These are phyloP conservation scores for Rhodamnia rubescens DNA, from an alignment of 345 rosid species.

Conservation along the genomic window DNA sequence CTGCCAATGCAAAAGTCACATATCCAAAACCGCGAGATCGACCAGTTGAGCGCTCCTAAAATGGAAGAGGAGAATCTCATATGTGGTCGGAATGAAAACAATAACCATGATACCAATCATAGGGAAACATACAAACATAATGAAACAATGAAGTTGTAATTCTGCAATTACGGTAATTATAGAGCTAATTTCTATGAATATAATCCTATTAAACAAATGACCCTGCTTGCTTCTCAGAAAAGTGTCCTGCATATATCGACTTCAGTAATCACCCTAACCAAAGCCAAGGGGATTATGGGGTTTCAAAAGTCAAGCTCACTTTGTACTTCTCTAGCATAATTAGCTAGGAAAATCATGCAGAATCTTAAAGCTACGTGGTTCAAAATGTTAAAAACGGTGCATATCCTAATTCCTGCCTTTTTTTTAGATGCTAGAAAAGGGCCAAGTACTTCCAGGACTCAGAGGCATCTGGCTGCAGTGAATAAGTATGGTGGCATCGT, in stretches of 20 bases:
- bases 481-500: not conserved
- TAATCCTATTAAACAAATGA: not conserved
- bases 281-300: not conserved
- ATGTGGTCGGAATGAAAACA: not conserved
- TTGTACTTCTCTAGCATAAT: not conserved
- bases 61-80: not conserved
- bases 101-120: not conserved
- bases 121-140: not conserved
- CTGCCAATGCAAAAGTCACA: conserved; percentile 60
- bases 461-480: not conserved
- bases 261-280: not conserved
- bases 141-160: not conserved
- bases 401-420: not conserved
- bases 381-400: too few species aligned
- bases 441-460: not conserved
- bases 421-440: not conserved
- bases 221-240: not conserved
- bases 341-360: not conserved
- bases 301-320: not conserved
- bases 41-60: conserved; percentile 79
- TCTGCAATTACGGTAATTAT: not conserved
- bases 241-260: not conserved
- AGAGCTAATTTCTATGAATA: not conserved
- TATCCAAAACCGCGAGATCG: conserved; percentile 97
- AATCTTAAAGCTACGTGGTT: not conserved